Evolutionary conservation across 2,329 filamentous ascomycete genomes (phyloP), one percentile per base, ranked within the genome.

Genomic region (Hymenoscyphus fraxineus): DNA sequence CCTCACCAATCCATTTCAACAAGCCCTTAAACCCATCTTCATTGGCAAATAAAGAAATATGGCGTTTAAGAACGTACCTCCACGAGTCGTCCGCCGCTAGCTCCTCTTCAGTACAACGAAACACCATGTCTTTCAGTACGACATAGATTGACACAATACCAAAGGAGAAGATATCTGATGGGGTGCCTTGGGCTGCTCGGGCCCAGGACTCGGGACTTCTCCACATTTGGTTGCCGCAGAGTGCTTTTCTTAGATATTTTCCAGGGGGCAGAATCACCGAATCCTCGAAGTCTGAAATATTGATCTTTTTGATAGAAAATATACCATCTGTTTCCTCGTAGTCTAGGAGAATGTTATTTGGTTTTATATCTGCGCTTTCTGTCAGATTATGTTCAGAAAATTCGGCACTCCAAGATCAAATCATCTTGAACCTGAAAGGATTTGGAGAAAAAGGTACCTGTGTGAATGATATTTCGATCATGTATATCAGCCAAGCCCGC

Each of bases 41-140:
- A 66, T 82, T 77, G 54, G 76, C 77, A 70, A 82, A 82, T 68
- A 79, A 80, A 2, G 80, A 83, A 15, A 82, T 76, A 66, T 82
- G 80, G 27, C 78, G 77, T 66, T 79, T 76, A 47, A 82, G 70
- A 67, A 27, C 10, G 10, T 63, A 31, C 10, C 47, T 77, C 72
- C 55, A 74, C 75, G 57, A 78, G 72, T 69, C 64, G 39, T 44
- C 55, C 16, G 59, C 54, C 6, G 51, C 64, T 4, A 69, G 58
- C 39, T 67, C 64, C n/a, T 69, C 62, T 16, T 63, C 47, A 32
- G 56, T 60, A 15, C 61, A 74, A 59, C 76, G 75, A 66, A 80
- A 78, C 64, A 80, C 76, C 58, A 80, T 74, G 59, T 73, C 73
- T 68, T 78, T 77, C 9, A 78, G 73, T 58, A 81, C 71, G 16